phyloP scores from a whole-genome alignment of 2,329 filamentous ascomycete genomes.

The Davidsoniella neocaledoniae region DNA sequence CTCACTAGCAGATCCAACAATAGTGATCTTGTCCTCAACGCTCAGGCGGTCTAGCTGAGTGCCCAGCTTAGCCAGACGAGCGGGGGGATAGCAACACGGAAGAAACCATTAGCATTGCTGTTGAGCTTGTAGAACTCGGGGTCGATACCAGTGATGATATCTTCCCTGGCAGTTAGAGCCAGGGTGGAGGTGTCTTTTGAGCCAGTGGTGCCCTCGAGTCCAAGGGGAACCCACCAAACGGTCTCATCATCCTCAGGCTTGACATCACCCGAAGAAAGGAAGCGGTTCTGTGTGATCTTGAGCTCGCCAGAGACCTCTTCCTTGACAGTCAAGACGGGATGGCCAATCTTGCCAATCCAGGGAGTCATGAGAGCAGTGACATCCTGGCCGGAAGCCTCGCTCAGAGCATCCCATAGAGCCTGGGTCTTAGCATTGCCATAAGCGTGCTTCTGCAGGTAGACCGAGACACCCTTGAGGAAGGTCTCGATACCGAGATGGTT shows the following conservation, averaged over 20 bases:
- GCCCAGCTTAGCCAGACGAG: slow-evolving; percentile 64
- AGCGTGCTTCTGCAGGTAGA: slow-evolving; percentile 74
- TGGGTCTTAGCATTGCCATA: slow-evolving; percentile 85
- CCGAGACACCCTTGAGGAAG: slow-evolving; percentile 78
- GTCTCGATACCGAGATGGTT: slow-evolving; percentile 73
- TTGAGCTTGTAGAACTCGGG: slow-evolving; percentile 89
- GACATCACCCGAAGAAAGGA: slow-evolving; percentile 80
- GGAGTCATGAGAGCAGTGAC: slow-evolving; percentile 77
- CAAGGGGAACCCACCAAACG: slow-evolving; percentile 89
- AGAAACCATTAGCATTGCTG: slow-evolving; percentile 72
- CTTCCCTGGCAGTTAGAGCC: slow-evolving; percentile 59
- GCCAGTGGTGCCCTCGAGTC: slow-evolving; percentile 58
- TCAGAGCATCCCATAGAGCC: slow-evolving; percentile 79
- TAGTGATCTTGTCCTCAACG: slow-evolving; percentile 79
- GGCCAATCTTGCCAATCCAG: slow-evolving; percentile 93
- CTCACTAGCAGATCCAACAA: slow-evolving; percentile 78
- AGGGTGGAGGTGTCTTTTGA: slow-evolving; percentile 44
- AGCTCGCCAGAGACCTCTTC: slow-evolving; percentile 76
- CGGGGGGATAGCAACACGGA: slow-evolving; percentile 87
- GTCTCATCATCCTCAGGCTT: slow-evolving; percentile 83
- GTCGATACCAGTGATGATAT: slow-evolving; percentile 58
- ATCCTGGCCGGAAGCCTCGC: slow-evolving; percentile 73
- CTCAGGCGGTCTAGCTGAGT: slow-evolving; percentile 59
- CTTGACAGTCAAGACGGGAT: slow-evolving; percentile 72
- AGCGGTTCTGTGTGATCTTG: slow-evolving; percentile 68